Evolutionary conservation across 139 green algal species (phyloP).

Genomic region (Picochlorum costavermella): DNA sequence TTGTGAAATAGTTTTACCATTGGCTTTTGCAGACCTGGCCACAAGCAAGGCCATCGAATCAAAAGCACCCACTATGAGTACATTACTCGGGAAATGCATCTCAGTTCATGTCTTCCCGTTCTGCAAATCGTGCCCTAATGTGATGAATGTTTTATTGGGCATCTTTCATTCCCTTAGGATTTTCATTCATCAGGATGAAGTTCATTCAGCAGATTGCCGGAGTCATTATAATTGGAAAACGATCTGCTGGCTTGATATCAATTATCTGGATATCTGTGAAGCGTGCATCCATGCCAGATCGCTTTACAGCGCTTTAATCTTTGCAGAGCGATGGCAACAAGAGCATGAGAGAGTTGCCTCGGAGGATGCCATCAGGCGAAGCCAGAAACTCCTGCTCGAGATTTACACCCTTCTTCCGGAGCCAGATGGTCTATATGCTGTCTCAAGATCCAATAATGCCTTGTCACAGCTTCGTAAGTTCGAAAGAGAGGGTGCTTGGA

Average conservation of each 20-base stretch:
- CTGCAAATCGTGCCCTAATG: conserved; percentile 20
- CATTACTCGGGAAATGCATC: neutral
- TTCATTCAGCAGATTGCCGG: too few relatives aligned
- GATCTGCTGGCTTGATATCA: conserved; percentile 67
- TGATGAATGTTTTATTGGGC: conserved; percentile 39
- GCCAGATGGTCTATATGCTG: conserved; percentile 70
- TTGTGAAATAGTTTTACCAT: too few relatives aligned
- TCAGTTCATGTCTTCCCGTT: conserved; percentile 14
- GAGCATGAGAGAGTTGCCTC: neutral
- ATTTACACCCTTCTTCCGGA: conserved; percentile 62
- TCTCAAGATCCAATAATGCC: conserved; percentile 37
- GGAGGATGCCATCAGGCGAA: neutral
- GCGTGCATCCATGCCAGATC: conserved; percentile 45
- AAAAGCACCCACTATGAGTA: too few relatives aligned
- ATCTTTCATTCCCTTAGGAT: conserved; percentile 45
- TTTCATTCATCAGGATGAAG: too few relatives aligned
- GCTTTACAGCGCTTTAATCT: conserved; percentile 67
- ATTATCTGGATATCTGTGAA: conserved; percentile 57
- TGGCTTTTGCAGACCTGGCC: too few relatives aligned
- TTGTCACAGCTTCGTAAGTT: conserved; percentile 40
- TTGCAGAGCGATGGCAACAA: conserved; percentile 54
- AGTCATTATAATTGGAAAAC: conserved; percentile 12
- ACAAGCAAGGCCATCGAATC: too few relatives aligned
- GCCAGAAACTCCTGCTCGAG: conserved; percentile 50
- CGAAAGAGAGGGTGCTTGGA: conserved; percentile 57